phyloP scores from a whole-genome alignment of 768 basidiomycete species.

The Termitomyces sp. region DNA sequence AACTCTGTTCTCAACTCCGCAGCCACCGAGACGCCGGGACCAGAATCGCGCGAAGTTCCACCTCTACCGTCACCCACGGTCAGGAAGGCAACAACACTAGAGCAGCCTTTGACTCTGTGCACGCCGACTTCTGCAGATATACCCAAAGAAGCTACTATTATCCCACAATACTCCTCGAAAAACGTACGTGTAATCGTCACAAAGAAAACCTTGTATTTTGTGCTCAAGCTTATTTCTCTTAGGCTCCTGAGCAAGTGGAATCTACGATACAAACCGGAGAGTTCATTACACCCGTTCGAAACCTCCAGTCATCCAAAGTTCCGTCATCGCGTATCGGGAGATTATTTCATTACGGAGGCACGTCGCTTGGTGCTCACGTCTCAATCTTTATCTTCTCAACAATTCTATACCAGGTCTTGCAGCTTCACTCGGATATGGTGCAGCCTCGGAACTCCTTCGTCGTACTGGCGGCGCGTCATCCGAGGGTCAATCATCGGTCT shows the following conservation, averaged over 20 bases:
- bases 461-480: conserved; percentile 48
- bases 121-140: too few relatives aligned
- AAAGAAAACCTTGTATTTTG: neutral
- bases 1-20: neutral
- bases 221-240: neutral
- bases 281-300: conserved; percentile 29
- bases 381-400: neutral
- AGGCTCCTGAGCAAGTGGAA: neutral
- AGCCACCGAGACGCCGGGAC: neutral
- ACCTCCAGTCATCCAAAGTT: conserved; percentile 79
- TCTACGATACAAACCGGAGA: neutral
- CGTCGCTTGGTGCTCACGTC: neutral
- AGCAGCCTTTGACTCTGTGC: too few relatives aligned
- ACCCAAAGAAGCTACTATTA: neutral
- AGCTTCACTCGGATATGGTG: conserved; percentile 85
- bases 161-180: neutral
- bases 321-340: conserved; percentile 89
- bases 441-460: conserved; percentile 81
- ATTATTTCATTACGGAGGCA: conserved; percentile 93
- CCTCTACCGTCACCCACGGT: too few relatives aligned
- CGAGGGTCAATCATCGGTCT: conserved; percentile 45
- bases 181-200: neutral
- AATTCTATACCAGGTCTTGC: conserved; percentile 64
- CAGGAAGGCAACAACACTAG: neutral
- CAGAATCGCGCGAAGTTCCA: neutral